These are phyloP conservation scores for Trichoderma citrinoviride DNA, from an alignment of 2,329 filamentous ascomycete genomes.

Conservation along the genomic window DNA sequence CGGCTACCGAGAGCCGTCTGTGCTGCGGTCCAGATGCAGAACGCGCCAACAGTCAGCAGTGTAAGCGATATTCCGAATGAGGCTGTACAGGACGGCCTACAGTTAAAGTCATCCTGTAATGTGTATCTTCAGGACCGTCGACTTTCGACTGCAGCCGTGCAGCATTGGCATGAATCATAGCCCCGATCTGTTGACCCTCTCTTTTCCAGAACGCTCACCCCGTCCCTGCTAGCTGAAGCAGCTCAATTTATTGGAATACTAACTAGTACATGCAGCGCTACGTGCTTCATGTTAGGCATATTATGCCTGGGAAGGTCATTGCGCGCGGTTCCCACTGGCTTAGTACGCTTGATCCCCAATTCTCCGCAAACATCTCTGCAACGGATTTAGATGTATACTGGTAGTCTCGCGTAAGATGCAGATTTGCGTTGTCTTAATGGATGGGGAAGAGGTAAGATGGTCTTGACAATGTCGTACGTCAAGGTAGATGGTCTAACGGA, in stretches of 20 bases:
- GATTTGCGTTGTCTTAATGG: not conserved
- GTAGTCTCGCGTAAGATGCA: not conserved
- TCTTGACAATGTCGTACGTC: not conserved
- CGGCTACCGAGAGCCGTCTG: not conserved
- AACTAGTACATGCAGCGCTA: not conserved
- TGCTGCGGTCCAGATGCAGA: not conserved
- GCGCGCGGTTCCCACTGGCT: not conserved
- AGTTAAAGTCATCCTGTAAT: not conserved
- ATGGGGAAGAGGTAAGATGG: not conserved
- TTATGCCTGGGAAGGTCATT: not conserved
- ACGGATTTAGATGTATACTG: not conserved
- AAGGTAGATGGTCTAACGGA: not conserved
- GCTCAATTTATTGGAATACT: no score
- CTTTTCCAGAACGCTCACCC: no score
- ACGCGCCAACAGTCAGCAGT: not conserved
- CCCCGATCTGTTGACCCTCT: no score
- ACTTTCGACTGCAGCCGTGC: not conserved
- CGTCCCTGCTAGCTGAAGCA: no score
- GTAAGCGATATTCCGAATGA: not conserved
- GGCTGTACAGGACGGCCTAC: not conserved
- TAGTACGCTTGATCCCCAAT: not conserved
- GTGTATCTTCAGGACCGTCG: no score
- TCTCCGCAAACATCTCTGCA: not conserved
- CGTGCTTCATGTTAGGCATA: not conserved
- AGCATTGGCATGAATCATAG: no score